phyloP scores from a whole-genome alignment of 129 eudicot genomes.

The Mikania micrantha region DNA sequence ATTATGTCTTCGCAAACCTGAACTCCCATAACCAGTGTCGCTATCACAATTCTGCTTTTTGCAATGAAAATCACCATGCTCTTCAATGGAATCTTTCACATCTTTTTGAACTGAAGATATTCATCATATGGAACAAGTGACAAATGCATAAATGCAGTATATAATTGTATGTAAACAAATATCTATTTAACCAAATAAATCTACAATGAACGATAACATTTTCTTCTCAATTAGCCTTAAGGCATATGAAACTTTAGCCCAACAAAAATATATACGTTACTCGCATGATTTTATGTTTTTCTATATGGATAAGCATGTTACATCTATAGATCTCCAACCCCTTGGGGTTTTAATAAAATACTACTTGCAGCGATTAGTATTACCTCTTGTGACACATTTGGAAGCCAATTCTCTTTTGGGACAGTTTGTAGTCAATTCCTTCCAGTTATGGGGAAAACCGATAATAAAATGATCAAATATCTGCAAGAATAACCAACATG shows the following conservation, averaged over 20 bases:
- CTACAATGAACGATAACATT: not conserved
- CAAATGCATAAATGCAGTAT: not conserved
- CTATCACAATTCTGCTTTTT: slow-evolving; percentile 3
- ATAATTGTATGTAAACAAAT: not conserved
- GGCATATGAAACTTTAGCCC: slow-evolving; percentile 2
- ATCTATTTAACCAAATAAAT: not conserved
- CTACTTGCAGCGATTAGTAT: not conserved
- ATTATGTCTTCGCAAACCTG: slow-evolving; percentile 11
- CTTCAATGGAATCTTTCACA: slow-evolving; percentile 9
- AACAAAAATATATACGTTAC: not conserved
- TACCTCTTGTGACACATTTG: slow-evolving; percentile 22
- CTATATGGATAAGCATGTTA: not conserved
- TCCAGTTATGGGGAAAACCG: slow-evolving; percentile 61
- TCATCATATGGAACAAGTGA: slow-evolving; percentile 14
- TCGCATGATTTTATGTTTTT: not conserved
- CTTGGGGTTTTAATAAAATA: not conserved
- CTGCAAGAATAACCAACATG: slow-evolving; percentile 24
- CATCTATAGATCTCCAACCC: not conserved
- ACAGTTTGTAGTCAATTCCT: slow-evolving; percentile 32
- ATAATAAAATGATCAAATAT: slow-evolving; percentile 38
- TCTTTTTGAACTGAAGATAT: slow-evolving; percentile 22
- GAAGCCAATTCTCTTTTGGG: slow-evolving; percentile 19
- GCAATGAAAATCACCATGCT: slow-evolving; percentile 13
- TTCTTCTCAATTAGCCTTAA: not conserved
- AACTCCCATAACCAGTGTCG: slow-evolving; percentile 6